A percentile compares a stretch with the other conserved stretches of the same genome.
phyloP scores from a whole-genome alignment of 441 rosid genomes.

The Melastoma candidum region DNA sequence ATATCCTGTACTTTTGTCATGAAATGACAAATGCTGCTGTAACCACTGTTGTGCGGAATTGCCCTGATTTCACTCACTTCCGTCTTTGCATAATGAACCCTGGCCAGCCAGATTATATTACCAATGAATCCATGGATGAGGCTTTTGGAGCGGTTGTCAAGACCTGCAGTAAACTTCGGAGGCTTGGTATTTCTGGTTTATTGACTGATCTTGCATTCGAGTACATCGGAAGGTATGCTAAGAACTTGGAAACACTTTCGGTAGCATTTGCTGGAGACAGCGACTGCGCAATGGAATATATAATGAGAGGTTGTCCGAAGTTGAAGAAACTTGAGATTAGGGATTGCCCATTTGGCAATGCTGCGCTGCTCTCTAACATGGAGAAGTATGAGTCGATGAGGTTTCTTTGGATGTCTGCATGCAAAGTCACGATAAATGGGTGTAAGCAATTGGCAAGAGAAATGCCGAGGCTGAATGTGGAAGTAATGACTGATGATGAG shows the following conservation, averaged over 20 bases:
- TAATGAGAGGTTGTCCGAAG: slow-evolving; percentile 51
- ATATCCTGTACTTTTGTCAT: slow-evolving; percentile 57
- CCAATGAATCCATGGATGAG: slow-evolving; percentile 58
- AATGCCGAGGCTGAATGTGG: slow-evolving; percentile 63
- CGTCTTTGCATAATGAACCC: slow-evolving; percentile 73
- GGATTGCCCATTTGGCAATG: slow-evolving; percentile 61
- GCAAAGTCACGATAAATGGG: slow-evolving; percentile 48
- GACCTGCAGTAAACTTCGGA: slow-evolving; percentile 54
- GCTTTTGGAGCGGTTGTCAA: slow-evolving; percentile 66
- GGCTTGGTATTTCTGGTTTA: slow-evolving; percentile 57
- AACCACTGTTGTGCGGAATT: slow-evolving; percentile 43
- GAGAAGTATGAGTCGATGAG: slow-evolving; percentile 66
- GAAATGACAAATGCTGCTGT: slow-evolving; percentile 70
- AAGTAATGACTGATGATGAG: slow-evolving; percentile 61
- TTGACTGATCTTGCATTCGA: slow-evolving; percentile 32
- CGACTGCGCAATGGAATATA: slow-evolving; percentile 52
- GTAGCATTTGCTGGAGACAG: slow-evolving; percentile 29
- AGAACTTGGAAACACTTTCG: no score
- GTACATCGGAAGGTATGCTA: no score
- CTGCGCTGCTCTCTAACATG: slow-evolving; percentile 46
- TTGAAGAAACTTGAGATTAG: slow-evolving; percentile 65
- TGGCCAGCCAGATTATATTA: slow-evolving; percentile 45
- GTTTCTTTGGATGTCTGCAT: slow-evolving; percentile 71
- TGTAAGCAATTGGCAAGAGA: slow-evolving; percentile 40
- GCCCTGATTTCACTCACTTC: slow-evolving; percentile 65